Conservation (phyloP, 345 rosid species). For the Erodium maritimum region DNA sequence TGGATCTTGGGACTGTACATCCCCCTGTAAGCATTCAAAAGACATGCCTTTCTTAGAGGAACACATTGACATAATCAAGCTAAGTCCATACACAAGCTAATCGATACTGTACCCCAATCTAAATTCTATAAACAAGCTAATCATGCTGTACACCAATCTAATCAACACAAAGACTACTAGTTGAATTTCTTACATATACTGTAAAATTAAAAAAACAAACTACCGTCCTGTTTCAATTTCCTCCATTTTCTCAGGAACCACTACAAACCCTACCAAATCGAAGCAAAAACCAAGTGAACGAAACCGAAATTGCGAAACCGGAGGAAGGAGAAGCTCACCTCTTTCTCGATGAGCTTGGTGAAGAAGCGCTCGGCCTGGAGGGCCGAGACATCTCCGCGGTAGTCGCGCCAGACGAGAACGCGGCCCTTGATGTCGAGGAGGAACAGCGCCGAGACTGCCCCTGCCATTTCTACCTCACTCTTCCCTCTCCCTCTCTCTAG, state of each 20-base stretch:
- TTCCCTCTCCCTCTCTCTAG: background rate
- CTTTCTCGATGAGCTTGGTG: conserved; percentile 90
- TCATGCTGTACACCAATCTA: no score
- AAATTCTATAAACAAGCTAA: no score
- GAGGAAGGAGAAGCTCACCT: conserved; percentile 25
- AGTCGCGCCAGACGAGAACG: conserved; percentile 91
- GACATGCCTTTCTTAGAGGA: background rate
- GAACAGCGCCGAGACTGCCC: conserved; percentile 92
- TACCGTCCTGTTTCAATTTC: no score
- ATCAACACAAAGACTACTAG: no score
- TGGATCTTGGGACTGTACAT: conserved; percentile 96
- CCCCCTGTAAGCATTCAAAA: conserved; percentile 40
- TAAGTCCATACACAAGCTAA: no score
- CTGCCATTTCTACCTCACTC: conserved; percentile 36
- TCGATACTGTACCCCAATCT: no score
- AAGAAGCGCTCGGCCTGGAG: conserved; percentile 84
- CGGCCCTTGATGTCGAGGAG: conserved; percentile 87
- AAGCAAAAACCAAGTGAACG: background rate
- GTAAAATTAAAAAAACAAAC: no score
- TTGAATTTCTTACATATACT: no score
- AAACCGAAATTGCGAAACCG: background rate
- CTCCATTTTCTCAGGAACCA: background rate
- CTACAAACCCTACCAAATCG: background rate
- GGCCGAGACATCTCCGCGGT: conserved; percentile 86
- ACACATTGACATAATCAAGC: background rate